These are phyloP conservation scores for Starmerella sirachaensis DNA, from an alignment of 805 yeast genomes.

Conservation along the genomic window DNA sequence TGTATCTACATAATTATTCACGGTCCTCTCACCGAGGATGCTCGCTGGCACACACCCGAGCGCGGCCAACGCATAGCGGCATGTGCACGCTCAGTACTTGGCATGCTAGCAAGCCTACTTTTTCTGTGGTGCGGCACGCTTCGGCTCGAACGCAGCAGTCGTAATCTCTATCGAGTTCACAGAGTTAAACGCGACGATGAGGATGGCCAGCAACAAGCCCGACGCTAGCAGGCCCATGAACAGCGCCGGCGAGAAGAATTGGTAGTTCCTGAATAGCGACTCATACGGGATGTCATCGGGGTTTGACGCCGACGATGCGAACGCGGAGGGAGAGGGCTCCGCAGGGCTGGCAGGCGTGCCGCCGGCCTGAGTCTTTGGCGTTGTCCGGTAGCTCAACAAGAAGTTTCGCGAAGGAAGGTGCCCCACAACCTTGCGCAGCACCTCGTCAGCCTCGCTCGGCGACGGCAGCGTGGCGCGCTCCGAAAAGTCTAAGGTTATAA, in stretches of 20 bases:
- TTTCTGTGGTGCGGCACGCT: constrained; percentile 5
- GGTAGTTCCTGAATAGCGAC: constrained; percentile 49
- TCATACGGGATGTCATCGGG: constrained; percentile 10
- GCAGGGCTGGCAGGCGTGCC: too few relatives aligned
- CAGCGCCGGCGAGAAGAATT: constrained; percentile 69
- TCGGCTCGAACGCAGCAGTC: constrained; percentile 19
- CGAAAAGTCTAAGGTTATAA: constrained; percentile 48
- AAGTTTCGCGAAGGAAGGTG: constrained; percentile 28
- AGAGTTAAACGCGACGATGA: constrained; percentile 12
- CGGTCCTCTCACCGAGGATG: too few relatives aligned
- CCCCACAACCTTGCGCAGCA: constrained; percentile 24
- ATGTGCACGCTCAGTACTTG: too few relatives aligned
- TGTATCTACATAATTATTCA: too few relatives aligned
- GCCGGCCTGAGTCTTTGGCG: constrained; percentile 18
- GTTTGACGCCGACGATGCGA: too few relatives aligned
- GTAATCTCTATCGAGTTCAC: constrained; percentile 17
- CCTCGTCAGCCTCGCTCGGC: constrained; percentile 20
- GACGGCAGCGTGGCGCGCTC: constrained; percentile 20
- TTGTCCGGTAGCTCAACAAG: constrained; percentile 28
- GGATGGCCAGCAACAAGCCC: constrained; percentile 38
- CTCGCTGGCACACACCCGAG: too few relatives aligned
- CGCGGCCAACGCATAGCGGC: too few relatives aligned
- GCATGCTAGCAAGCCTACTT: too few relatives aligned
- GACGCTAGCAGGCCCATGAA: constrained; percentile 64
- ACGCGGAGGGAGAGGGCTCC: too few relatives aligned